Evolutionary conservation across 2,329 filamentous ascomycete species (phyloP).

Genomic region (Curvularia verruculosa): DNA sequence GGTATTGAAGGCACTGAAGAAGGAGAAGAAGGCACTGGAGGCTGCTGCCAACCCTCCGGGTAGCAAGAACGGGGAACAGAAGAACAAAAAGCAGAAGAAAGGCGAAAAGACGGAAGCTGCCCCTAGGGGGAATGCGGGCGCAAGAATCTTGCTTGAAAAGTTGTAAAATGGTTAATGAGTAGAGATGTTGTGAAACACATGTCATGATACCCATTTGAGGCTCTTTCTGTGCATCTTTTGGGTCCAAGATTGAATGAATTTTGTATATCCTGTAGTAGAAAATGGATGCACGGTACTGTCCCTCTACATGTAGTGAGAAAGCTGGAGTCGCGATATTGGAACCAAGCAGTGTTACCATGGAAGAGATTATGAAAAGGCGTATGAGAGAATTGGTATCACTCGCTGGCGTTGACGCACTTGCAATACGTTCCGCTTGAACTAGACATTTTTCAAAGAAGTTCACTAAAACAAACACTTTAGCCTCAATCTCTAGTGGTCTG

Average conservation of each 20-base stretch:
- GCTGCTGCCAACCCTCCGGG: constrained; percentile 64
- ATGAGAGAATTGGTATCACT: too few species aligned
- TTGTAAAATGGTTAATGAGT: constrained; percentile 25
- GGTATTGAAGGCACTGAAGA: constrained; percentile 72
- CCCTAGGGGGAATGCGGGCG: constrained; percentile 54
- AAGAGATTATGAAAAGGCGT: too few species aligned
- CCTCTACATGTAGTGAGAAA: background rate
- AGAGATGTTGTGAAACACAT: constrained; percentile 7
- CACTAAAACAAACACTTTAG: too few species aligned
- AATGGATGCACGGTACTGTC: background rate
- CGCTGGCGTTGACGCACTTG: too few species aligned
- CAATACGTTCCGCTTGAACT: too few species aligned
- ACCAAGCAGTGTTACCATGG: too few species aligned
- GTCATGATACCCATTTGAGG: constrained; percentile 12
- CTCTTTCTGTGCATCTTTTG: background rate
- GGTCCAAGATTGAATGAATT: background rate
- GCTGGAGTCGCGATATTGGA: too few species aligned
- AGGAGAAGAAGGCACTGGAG: constrained; percentile 73
- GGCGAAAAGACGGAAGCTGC: constrained; percentile 48
- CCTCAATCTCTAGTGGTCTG: too few species aligned
- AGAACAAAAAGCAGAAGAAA: constrained; percentile 46
- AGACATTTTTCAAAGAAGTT: too few species aligned
- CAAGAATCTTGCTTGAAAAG: constrained; percentile 55
- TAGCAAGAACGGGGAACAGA: constrained; percentile 41
- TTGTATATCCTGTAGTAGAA: background rate